phyloP scores from a whole-genome alignment of 2,329 filamentous ascomycete species.

The Fusarium napiforme region DNA sequence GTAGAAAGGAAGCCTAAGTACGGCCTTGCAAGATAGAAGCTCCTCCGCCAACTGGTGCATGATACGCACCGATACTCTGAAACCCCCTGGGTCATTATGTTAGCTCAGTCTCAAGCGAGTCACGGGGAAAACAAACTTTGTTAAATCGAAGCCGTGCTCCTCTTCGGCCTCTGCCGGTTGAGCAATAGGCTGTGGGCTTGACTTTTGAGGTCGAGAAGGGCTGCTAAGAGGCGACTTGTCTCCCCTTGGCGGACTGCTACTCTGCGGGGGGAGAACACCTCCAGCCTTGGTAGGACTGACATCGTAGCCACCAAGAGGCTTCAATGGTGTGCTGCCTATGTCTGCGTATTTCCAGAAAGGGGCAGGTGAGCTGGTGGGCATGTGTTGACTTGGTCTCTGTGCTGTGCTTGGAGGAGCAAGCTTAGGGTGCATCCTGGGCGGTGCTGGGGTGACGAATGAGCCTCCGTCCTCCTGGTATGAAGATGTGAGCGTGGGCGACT shows the following conservation, averaged over 20 bases:
- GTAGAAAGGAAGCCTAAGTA: constrained; percentile 30
- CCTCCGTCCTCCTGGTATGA: constrained; percentile 70
- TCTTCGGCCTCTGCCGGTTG: constrained; percentile 54
- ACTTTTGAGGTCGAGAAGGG: constrained; percentile 57
- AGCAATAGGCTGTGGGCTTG: constrained; percentile 42
- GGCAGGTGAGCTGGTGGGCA: constrained; percentile 85
- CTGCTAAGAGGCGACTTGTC: constrained; percentile 65
- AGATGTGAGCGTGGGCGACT: constrained; percentile 70
- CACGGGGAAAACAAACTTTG: constrained; percentile 58
- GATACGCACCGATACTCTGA: constrained; percentile 72
- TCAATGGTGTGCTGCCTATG: constrained; percentile 76
- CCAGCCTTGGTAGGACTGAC: constrained; percentile 67
- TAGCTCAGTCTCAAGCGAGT: constrained; percentile 5
- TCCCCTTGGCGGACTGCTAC: constrained; percentile 66
- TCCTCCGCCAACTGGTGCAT: constrained; percentile 63
- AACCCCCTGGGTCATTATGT: constrained; percentile 62
- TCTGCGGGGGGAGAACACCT: constrained; percentile 57
- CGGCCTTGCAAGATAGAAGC: constrained; percentile 56
- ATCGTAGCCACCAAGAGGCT: constrained; percentile 60
- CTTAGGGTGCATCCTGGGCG: constrained; percentile 76
- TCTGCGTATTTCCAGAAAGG: constrained; percentile 91
- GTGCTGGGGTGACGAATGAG: constrained; percentile 77
- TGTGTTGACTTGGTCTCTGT: constrained; percentile 84
- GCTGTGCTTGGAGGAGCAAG: constrained; percentile 84
- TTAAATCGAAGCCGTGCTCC: constrained; percentile 67